Evolutionary conservation across 2,329 filamentous ascomycete genomes (phyloP).

Genomic region (Claviceps humidiphila): DNA sequence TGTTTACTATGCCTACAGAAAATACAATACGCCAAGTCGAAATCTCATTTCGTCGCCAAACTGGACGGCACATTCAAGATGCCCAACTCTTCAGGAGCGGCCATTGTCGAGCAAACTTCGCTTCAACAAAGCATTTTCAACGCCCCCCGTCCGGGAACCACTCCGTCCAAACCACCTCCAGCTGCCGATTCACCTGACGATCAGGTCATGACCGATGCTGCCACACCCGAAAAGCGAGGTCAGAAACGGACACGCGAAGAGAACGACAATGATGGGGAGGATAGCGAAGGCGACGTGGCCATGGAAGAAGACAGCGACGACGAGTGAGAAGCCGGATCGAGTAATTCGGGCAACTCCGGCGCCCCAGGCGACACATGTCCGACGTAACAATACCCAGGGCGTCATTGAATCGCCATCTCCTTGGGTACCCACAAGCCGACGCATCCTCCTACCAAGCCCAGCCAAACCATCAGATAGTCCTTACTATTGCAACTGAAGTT

Average conservation of each 20-base stretch:
- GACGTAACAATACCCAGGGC: slow-evolving; percentile 2
- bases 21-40: slow-evolving; percentile 82
- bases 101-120: slow-evolving; percentile 52
- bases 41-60: slow-evolving; percentile 78
- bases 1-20: slow-evolving; percentile 39
- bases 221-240: slow-evolving; percentile 41
- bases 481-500: slow-evolving; percentile 46
- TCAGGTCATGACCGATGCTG: slow-evolving; percentile 35
- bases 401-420: slow-evolving; percentile 41
- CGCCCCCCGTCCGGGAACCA: slow-evolving; percentile 41
- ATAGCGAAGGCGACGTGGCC: slow-evolving; percentile 54
- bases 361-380: not conserved
- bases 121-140: slow-evolving; percentile 73
- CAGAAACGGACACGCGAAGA: slow-evolving; percentile 59
- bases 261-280: slow-evolving; percentile 50
- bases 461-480: slow-evolving; percentile 75
- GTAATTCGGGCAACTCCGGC: not conserved
- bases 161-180: slow-evolving; percentile 36
- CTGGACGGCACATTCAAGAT: slow-evolving; percentile 81
- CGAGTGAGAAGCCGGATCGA: slow-evolving; percentile 31
- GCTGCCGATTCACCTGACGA: slow-evolving; percentile 33
- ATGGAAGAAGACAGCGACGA: slow-evolving; percentile 64
- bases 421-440: slow-evolving; percentile 68
- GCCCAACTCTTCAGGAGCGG: slow-evolving; percentile 39
- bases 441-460: slow-evolving; percentile 71